Evolutionary conservation across 768 basidiomycete species (phyloP), one percentile per base, ranked within the genome.

Genomic region (Mycena epipterygia): DNA sequence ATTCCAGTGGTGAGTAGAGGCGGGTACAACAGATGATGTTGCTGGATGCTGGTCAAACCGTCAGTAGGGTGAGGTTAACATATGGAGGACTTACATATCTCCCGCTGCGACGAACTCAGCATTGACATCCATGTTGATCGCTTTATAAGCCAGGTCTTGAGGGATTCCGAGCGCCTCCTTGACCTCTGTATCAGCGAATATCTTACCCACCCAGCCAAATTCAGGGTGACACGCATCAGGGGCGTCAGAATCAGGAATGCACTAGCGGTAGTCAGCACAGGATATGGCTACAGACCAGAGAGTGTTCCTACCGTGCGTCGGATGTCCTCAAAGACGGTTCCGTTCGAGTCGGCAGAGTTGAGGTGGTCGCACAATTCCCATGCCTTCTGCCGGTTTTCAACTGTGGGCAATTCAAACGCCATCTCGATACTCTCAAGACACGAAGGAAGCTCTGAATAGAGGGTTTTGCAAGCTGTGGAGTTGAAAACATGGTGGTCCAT

Each of bases 1-100:
- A 81, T 77, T 6, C 79, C 76, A 39, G 76, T 72, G 5, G 71
- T 25, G 29, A 79, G 69, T 37, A 81, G 58, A 5, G 76, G 78
- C 21, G 60, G 72, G 44, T 76, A 79, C 27, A 79, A 37, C 1
- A 72, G 73, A 51, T 78, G 75, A 60, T 52, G 79, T 74, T 37
- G 33, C 21, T n/a, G 53, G 21, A 30, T 16, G 21, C 46, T 39
- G 41, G 33, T 14, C 16, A 39, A 4, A 6, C 13, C 19, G 9
- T n/a, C 5, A 30, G 19, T 14, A 59, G 25, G 17, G 6, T 27
- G 5, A 27, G 58, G n/a, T n/a, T n/a, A n/a, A n/a, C n/a, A n/a
- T n/a, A n/a, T n/a, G n/a, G n/a, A n/a, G n/a, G n/a, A 48, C 25
- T 13, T 39, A 58, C 56, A 42, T 13, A 42, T 46, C 48, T 11